These are phyloP conservation scores for Sporothrix pallida DNA, from an alignment of 2,329 filamentous ascomycete species.

Conservation along the genomic window DNA sequence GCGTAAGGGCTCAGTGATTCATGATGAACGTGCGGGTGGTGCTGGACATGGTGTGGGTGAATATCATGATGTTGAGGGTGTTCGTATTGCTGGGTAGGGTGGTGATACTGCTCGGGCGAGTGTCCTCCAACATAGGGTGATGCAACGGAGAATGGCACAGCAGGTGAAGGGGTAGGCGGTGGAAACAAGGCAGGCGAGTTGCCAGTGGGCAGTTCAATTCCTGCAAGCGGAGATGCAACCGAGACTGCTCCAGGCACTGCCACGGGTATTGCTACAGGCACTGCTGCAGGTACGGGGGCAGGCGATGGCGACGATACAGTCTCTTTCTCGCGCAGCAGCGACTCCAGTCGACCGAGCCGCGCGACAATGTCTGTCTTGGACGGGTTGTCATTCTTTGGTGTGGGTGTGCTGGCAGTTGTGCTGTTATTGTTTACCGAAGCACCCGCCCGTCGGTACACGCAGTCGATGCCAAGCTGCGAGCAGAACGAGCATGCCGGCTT, in stretches of 20 bases:
- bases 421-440: not conserved
- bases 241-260: not conserved
- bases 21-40: not conserved
- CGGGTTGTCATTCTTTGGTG: not conserved
- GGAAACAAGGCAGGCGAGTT: not conserved
- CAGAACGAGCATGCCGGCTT: conserved; percentile 38
- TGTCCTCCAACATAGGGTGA: not conserved
- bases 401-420: not conserved
- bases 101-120: conserved; percentile 4
- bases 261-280: not conserved
- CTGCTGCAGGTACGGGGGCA: not conserved
- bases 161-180: not conserved
- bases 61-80: not conserved
- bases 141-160: not conserved
- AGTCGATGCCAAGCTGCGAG: conserved; percentile 33
- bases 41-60: not conserved
- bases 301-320: not conserved
- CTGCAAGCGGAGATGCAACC: not conserved
- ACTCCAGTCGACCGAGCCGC: conserved; percentile 21
- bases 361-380: conserved; percentile 10
- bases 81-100: not conserved
- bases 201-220: not conserved
- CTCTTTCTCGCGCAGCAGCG: not conserved
- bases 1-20: not conserved
- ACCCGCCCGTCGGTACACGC: conserved; percentile 34